These are phyloP conservation scores for Helotiales sp. DNA, from an alignment of 2,329 filamentous ascomycete species.

Conservation along the genomic window DNA sequence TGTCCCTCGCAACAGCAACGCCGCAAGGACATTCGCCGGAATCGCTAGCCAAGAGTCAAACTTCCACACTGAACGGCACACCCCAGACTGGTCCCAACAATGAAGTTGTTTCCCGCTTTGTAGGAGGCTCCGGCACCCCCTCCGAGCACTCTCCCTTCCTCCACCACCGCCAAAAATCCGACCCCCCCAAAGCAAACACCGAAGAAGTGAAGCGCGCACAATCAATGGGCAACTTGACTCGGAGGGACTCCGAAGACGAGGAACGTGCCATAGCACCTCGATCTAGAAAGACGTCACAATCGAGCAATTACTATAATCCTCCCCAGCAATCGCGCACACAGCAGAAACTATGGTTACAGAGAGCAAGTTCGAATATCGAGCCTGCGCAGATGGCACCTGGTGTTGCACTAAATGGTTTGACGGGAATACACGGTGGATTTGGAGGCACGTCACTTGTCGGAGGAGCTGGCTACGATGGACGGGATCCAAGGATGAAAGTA, in stretches of 20 bases:
- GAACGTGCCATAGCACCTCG: slow-evolving; percentile 47
- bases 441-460: slow-evolving; percentile 37
- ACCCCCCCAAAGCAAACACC: slow-evolving; percentile 7
- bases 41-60: slow-evolving; percentile 30
- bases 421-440: slow-evolving; percentile 25
- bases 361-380: slow-evolving; percentile 71
- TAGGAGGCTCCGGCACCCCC: slow-evolving; percentile 50
- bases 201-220: slow-evolving; percentile 33
- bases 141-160: slow-evolving; percentile 51
- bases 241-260: slow-evolving; percentile 33
- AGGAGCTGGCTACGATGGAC: slow-evolving; percentile 55
- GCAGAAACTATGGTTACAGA: slow-evolving; percentile 74
- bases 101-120: slow-evolving; percentile 60
- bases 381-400: slow-evolving; percentile 51
- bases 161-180: slow-evolving; percentile 39
- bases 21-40: slow-evolving; percentile 37
- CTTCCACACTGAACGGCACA: slow-evolving; percentile 19
- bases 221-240: slow-evolving; percentile 33
- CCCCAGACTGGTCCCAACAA: slow-evolving; percentile 35
- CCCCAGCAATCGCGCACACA: slow-evolving; percentile 64
- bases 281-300: slow-evolving; percentile 29
- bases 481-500: slow-evolving; percentile 63
- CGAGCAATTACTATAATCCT: slow-evolving; percentile 27
- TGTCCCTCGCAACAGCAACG: slow-evolving; percentile 57
- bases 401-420: slow-evolving; percentile 35